Percentiles rank a stretch among this genome's conserved stretches.
Evolutionary conservation across 768 basidiomycete species (phyloP).

Genomic region (Glaciozyma martinii): DNA sequence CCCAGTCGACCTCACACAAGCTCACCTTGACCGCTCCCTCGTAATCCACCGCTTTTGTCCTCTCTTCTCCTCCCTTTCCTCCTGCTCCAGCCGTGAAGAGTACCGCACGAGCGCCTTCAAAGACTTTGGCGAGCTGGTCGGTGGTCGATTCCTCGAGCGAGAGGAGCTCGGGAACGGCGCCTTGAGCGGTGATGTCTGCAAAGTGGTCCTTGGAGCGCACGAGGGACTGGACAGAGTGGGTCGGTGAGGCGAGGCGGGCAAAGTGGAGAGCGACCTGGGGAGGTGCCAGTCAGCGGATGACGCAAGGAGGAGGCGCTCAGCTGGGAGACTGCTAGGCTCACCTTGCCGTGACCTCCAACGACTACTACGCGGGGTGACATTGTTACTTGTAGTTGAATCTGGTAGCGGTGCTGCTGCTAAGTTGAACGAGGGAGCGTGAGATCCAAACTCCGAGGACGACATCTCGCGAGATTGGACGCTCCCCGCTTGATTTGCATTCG

Average conservation of each 20-base stretch:
- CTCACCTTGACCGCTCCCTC: conserved; percentile 57
- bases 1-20: not conserved
- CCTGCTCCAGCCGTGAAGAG: conserved; percentile 49
- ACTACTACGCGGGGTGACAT: conserved; percentile 20
- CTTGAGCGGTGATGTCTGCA: conserved; percentile 44
- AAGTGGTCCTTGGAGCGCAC: conserved; percentile 49
- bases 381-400: no score
- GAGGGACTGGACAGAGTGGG: conserved; percentile 50
- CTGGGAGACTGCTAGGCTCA: not conserved
- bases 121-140: conserved; percentile 46
- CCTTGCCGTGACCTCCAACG: conserved; percentile 31
- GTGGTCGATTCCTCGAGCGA: conserved; percentile 52
- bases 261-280: conserved; percentile 47
- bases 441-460: no score
- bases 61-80: conserved; percentile 47
- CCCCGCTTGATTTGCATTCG: no score
- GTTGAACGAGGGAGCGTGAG: no score
- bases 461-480: no score
- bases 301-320: not conserved
- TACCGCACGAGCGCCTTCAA: conserved; percentile 42
- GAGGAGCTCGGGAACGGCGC: conserved; percentile 48
- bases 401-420: no score
- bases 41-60: conserved; percentile 52
- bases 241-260: conserved; percentile 44
- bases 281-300: not conserved